These are phyloP conservation scores for Polyporus tsugae DNA, from an alignment of 1,284 basidiomycete genomes.

Conservation along the genomic window DNA sequence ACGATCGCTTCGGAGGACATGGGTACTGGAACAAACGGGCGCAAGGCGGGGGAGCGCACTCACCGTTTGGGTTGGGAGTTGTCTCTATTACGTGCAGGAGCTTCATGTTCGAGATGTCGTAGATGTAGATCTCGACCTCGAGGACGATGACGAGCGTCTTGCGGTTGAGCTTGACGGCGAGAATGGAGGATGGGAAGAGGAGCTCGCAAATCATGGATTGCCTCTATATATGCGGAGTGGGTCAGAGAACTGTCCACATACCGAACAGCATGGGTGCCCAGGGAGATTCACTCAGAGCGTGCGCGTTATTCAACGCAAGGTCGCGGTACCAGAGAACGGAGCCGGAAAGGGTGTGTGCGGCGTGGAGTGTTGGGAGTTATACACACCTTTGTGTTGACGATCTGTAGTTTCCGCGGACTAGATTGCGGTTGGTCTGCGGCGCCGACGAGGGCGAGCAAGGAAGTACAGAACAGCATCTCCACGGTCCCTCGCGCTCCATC, in stretches of 20 bases:
- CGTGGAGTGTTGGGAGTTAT: neutral
- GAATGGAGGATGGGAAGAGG: constrained; percentile 94
- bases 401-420: constrained; percentile 92
- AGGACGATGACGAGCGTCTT: constrained; percentile 96
- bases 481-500: constrained; percentile 95
- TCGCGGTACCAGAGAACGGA: neutral
- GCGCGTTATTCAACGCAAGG: constrained; percentile 7
- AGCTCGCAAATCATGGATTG: constrained; percentile 99
- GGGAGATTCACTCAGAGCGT: constrained; percentile 8
- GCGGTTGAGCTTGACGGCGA: constrained; percentile 96
- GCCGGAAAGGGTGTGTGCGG: neutral
- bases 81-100: constrained; percentile 98
- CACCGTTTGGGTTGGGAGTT: constrained; percentile 93
- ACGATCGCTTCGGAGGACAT: constrained; percentile 76
- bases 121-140: constrained; percentile 97
- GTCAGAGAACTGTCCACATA: constrained; percentile 15
- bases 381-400: constrained; percentile 95
- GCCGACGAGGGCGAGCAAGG: constrained; percentile 94
- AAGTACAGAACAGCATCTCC: constrained; percentile 99
- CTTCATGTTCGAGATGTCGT: constrained; percentile 99
- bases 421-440: constrained; percentile 90
- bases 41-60: constrained; percentile 23
- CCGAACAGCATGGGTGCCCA: neutral
- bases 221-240: constrained; percentile 58
- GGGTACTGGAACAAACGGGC: constrained; percentile 15